Evolutionary conservation across 1,284 basidiomycete species (phyloP).

Genomic region (Violaceomyces palustris): DNA sequence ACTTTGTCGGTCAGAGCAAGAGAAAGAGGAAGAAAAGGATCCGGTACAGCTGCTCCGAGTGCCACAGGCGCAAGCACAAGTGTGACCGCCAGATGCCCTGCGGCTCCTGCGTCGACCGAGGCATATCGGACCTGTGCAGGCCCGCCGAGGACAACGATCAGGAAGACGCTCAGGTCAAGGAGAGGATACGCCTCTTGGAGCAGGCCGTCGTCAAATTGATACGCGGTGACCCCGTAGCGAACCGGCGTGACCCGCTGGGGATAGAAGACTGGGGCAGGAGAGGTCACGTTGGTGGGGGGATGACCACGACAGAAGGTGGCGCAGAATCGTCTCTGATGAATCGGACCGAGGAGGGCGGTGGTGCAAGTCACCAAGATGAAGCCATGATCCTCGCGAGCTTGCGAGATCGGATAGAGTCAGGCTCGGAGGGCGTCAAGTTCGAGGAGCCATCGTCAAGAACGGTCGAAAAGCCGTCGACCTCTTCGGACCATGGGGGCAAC

Average conservation of each 20-base stretch:
- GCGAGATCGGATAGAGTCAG: too few relatives aligned
- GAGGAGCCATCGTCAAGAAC: too few relatives aligned
- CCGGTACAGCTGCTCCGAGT: slow-evolving; percentile 21
- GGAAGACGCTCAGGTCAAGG: slow-evolving; percentile 6
- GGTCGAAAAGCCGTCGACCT: too few relatives aligned
- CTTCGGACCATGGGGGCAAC: too few relatives aligned
- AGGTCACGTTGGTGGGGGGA: slow-evolving; percentile 9
- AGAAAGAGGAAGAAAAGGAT: slow-evolving; percentile 8
- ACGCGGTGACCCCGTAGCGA: neutral
- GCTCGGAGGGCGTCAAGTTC: too few relatives aligned
- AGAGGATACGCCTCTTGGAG: slow-evolving; percentile 2
- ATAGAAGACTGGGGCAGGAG: slow-evolving; percentile 3
- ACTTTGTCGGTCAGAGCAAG: slow-evolving; percentile 8
- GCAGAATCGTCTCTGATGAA: too few relatives aligned
- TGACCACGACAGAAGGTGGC: slow-evolving; percentile 11
- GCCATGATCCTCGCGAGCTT: too few relatives aligned
- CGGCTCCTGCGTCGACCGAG: slow-evolving; percentile 12
- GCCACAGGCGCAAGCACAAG: slow-evolving; percentile 20
- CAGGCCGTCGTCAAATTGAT: neutral
- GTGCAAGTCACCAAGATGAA: too few relatives aligned
- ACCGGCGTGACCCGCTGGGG: neutral
- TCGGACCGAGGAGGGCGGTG: too few relatives aligned
- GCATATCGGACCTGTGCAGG: slow-evolving; percentile 5
- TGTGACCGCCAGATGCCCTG: slow-evolving; percentile 19
- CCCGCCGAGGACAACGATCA: slow-evolving; percentile 8